Percentiles rank a stretch among this genome's conserved stretches.
phyloP scores from a whole-genome alignment of 805 yeast species.

The Candida coquimbonensis region DNA sequence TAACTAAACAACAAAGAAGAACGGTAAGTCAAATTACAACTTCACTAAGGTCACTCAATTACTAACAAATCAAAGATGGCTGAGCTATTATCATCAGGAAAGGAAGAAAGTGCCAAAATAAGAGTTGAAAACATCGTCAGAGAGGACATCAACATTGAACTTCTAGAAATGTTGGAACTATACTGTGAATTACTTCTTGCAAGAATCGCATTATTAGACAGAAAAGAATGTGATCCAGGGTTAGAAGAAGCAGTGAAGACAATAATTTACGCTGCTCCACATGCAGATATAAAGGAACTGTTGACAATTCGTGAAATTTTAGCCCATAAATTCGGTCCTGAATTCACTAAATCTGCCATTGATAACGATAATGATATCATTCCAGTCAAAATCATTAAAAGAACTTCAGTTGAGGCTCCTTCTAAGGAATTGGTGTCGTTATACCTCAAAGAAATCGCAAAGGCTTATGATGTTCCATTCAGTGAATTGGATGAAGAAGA shows the following conservation, averaged over 20 bases:
- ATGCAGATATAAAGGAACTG: constrained; percentile 73
- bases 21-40: constrained; percentile 19
- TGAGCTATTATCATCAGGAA: constrained; percentile 59
- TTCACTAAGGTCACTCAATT: neutral
- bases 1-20: constrained; percentile 70
- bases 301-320: constrained; percentile 53
- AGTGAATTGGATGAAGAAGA: constrained; percentile 38
- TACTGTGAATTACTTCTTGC: constrained; percentile 80
- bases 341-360: constrained; percentile 42
- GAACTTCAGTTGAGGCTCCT: constrained; percentile 68
- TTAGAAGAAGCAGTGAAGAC: constrained; percentile 63
- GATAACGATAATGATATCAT: constrained; percentile 47
- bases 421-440: constrained; percentile 53
- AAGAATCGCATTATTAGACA: constrained; percentile 52
- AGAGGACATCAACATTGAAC: constrained; percentile 74
- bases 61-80: constrained; percentile 42
- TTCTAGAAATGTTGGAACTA: constrained; percentile 70
- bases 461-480: constrained; percentile 69
- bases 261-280: constrained; percentile 60
- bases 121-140: constrained; percentile 79
- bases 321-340: constrained; percentile 57
- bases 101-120: constrained; percentile 76
- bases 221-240: constrained; percentile 23
- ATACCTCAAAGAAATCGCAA: constrained; percentile 75
- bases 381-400: constrained; percentile 57